Percentiles rank a stretch among this genome's conserved stretches.
phyloP scores from a whole-genome alignment of 2,329 filamentous ascomycete genomes.

The Neophaeococcomyces aloes region DNA sequence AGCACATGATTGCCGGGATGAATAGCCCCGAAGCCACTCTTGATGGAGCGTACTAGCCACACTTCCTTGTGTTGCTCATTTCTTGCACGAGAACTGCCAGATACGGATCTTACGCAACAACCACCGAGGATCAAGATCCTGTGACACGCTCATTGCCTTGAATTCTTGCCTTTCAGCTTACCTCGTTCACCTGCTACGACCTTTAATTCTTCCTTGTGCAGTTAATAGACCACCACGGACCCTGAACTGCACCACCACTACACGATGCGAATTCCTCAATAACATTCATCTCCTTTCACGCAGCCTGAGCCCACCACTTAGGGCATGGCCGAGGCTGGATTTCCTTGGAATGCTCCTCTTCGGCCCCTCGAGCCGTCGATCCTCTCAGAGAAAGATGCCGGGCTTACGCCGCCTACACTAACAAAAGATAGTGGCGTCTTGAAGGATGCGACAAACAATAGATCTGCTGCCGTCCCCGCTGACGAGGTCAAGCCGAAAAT shows the following conservation, averaged over 20 bases:
- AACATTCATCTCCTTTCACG: not conserved
- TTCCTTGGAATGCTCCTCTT: conserved; percentile 16
- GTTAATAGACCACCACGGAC: too few relatives aligned
- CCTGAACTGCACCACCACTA: not conserved
- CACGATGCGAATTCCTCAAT: conserved; percentile 2
- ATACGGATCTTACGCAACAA: too few relatives aligned
- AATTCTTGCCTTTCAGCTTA: too few relatives aligned
- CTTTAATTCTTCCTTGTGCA: too few relatives aligned
- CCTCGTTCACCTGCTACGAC: too few relatives aligned
- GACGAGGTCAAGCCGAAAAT: conserved; percentile 1
- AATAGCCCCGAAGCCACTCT: not conserved
- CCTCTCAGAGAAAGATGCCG: conserved; percentile 13
- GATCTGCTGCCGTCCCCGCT: not conserved
- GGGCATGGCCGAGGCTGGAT: conserved; percentile 14
- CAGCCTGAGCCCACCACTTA: not conserved
- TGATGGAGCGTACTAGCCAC: too few relatives aligned
- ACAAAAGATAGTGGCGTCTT: not conserved
- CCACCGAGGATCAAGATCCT: too few relatives aligned
- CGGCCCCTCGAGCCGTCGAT: not conserved
- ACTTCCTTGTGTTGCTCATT: too few relatives aligned
- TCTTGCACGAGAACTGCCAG: too few relatives aligned
- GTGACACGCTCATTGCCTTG: too few relatives aligned
- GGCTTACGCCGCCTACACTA: not conserved
- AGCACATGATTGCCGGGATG: not conserved
- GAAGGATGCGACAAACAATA: conserved; percentile 1